Conservation (phyloP, 768 basidiomycete genomes). For the Kwoniella shandongensis region DNA sequence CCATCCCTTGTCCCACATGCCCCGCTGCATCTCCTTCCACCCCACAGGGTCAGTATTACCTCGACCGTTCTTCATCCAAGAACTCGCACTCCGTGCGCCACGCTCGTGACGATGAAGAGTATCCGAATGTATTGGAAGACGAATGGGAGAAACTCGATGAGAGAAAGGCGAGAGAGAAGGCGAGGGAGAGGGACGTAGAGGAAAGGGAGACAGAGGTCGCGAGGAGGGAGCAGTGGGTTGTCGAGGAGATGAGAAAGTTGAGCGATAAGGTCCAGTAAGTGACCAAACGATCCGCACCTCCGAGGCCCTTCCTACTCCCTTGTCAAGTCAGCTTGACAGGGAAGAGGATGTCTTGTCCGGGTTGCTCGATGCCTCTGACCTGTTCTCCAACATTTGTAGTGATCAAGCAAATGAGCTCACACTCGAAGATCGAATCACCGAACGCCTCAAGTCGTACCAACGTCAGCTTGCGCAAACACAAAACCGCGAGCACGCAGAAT, state of each 20-base stretch:
- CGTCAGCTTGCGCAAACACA: conserved; percentile 25
- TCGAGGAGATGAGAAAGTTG: conserved; percentile 46
- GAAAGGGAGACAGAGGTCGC: conserved; percentile 41
- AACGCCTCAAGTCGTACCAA: conserved; percentile 43
- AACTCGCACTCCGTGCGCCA: conserved; percentile 2
- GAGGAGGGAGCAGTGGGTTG: conserved; percentile 45
- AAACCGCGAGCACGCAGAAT: neutral
- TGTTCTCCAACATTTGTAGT: conserved; percentile 11
- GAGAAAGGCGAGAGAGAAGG: conserved; percentile 24
- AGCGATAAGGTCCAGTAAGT: conserved; percentile 46
- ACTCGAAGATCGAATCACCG: conserved; percentile 46
- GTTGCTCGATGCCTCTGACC: too few relatives aligned
- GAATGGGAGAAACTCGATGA: conserved; percentile 39
- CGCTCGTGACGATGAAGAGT: conserved; percentile 3
- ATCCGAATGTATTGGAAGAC: conserved; percentile 8
- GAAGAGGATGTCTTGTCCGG: too few relatives aligned
- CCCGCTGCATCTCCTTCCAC: neutral
- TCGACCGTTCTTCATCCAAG: neutral
- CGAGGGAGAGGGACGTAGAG: conserved; percentile 35
- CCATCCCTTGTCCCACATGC: conserved; percentile 16
- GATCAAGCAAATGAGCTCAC: conserved; percentile 43
- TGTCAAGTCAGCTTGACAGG: neutral
- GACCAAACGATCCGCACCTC: neutral
- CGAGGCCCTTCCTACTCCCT: neutral
- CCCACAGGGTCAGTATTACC: conserved; percentile 1